Conservation (phyloP, 495 filamentous ascomycete genomes). For the Aspergillus indologenus region DNA sequence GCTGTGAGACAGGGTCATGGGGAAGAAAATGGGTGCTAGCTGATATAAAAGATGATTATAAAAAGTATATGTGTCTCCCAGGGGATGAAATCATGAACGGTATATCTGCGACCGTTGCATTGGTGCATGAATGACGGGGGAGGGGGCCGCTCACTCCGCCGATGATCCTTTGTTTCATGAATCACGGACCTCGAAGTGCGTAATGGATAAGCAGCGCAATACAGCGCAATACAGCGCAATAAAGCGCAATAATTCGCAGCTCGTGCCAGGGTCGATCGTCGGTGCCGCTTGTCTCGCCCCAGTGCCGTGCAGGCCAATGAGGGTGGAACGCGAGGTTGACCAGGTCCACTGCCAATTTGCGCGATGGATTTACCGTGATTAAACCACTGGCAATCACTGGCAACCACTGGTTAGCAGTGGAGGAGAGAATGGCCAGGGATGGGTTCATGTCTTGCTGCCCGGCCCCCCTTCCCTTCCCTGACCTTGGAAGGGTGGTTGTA, state of each 20-base stretch:
- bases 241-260: neutral
- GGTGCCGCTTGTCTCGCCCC: neutral
- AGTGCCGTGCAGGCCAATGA: neutral
- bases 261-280: neutral
- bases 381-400: too few species aligned
- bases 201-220: neutral
- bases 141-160: neutral
- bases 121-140: neutral
- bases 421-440: neutral
- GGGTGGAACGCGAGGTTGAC: neutral
- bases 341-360: neutral
- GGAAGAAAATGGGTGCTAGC: conserved; percentile 7
- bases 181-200: neutral
- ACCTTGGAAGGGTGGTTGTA: neutral
- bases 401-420: neutral
- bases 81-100: neutral
- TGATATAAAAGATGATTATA: neutral
- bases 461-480: neutral
- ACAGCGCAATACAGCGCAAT: too few species aligned
- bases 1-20: neutral
- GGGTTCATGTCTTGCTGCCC: too few species aligned
- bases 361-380: neutral
- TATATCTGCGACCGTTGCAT: neutral
- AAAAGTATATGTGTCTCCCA: neutral
- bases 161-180: neutral